A percentile compares a stretch with the other conserved stretches of the same genome.
Conservation (phyloP, 208 protist genomes). For the Jaenimonas drosophilae region DNA sequence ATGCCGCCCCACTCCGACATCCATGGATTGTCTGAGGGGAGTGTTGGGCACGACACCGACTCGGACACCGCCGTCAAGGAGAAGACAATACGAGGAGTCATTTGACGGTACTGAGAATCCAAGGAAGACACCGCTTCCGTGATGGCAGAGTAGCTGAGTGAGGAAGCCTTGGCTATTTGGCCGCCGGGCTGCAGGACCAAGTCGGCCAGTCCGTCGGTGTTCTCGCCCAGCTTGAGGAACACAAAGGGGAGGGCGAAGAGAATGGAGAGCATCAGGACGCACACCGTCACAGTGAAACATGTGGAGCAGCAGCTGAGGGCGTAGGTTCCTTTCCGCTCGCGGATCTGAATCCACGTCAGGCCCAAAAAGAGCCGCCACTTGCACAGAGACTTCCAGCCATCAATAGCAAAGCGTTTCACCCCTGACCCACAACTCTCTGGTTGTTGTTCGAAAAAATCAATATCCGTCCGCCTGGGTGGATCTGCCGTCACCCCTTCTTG, state of each 20-base stretch:
- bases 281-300: slow-evolving; percentile 48
- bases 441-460: slow-evolving; percentile 10
- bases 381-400: slow-evolving; percentile 4
- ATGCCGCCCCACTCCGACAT: too few relatives aligned
- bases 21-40: too few relatives aligned
- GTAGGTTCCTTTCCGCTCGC: slow-evolving; percentile 25
- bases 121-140: slow-evolving; percentile 12
- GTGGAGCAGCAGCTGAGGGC: slow-evolving; percentile 50
- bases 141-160: slow-evolving; percentile 41
- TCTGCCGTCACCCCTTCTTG: too few relatives aligned
- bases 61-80: too few relatives aligned
- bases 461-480: slow-evolving; percentile 8
- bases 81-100: too few relatives aligned
- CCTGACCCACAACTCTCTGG: not conserved
- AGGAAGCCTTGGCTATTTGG: slow-evolving; percentile 10
- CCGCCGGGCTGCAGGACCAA: slow-evolving; percentile 29
- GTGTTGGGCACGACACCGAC: too few relatives aligned
- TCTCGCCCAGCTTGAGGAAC: slow-evolving; percentile 52
- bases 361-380: slow-evolving; percentile 17
- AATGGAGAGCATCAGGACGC: slow-evolving; percentile 37
- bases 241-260: slow-evolving; percentile 52
- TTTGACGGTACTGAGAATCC: too few relatives aligned
- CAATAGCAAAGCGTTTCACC: slow-evolving; percentile 1
- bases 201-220: slow-evolving; percentile 25
- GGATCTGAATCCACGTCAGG: slow-evolving; percentile 14